Conservation (phyloP, 75 land plant species). For the Pinus taeda region DNA sequence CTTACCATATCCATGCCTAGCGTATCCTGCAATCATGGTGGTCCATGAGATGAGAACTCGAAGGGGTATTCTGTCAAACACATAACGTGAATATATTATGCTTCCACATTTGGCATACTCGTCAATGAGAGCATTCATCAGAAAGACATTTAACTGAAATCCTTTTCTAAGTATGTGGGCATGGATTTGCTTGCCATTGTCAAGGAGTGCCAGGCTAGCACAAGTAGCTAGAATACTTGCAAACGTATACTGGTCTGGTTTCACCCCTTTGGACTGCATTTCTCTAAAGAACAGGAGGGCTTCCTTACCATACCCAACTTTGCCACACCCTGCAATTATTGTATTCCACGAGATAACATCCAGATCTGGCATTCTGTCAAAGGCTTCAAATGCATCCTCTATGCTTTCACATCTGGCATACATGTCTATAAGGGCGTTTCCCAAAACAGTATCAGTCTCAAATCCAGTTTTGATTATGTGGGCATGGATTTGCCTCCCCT, state of each 20-base stretch:
- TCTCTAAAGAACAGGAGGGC: conserved; percentile 26
- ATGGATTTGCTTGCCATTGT: conserved; percentile 39
- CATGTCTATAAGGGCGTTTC: conserved; percentile 46
- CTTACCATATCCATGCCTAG: background rate
- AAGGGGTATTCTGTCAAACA: background rate
- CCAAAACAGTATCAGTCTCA: conserved; percentile 22
- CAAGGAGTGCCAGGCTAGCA: conserved; percentile 20
- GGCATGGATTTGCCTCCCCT: conserved; percentile 36
- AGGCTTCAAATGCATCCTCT: conserved; percentile 36
- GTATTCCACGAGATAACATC: conserved; percentile 63
- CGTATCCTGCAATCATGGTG: background rate
- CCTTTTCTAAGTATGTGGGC: conserved; percentile 2
- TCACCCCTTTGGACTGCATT: conserved; percentile 20
- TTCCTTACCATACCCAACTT: conserved; percentile 12
- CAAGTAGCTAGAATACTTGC: conserved; percentile 45
- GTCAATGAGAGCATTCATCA: conserved; percentile 31
- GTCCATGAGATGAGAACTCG: background rate
- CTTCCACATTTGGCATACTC: conserved; percentile 58
- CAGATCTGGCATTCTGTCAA: conserved; percentile 40
- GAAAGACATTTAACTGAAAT: background rate
- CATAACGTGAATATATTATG: conserved; percentile 17
- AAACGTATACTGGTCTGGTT: conserved; percentile 39
- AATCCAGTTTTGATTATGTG: conserved; percentile 34
- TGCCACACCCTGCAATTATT: conserved; percentile 29
- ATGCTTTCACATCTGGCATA: conserved; percentile 55